Conservation (phyloP, 768 basidiomycete species). For the Suillus luteus region DNA sequence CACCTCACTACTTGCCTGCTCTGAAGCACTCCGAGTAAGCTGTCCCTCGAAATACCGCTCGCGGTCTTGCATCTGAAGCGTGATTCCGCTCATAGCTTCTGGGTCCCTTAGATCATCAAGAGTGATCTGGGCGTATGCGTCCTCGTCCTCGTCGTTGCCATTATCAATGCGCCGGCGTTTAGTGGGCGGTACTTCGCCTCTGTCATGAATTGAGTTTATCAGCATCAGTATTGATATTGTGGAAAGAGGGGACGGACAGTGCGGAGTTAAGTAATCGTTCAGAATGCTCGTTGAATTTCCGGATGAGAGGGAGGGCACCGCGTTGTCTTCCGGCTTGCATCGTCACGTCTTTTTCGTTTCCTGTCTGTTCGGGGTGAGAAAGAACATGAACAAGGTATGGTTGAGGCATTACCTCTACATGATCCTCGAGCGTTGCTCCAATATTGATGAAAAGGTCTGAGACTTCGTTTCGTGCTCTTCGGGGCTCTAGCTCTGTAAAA, state of each 20-base stretch:
- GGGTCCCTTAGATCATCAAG: conserved; percentile 82
- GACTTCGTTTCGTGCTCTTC: conserved; percentile 59
- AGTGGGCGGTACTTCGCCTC: conserved; percentile 55
- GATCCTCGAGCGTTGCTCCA: conserved; percentile 88
- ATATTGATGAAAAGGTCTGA: conserved; percentile 84
- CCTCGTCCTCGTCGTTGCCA: conserved; percentile 42
- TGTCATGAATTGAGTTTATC: conserved; percentile 24
- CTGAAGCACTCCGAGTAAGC: conserved; percentile 35
- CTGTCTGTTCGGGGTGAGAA: conserved; percentile 55
- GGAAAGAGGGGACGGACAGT: conserved; percentile 46
- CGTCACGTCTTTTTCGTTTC: conserved; percentile 87
- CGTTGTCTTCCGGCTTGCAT: conserved; percentile 95
- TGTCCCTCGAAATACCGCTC: conserved; percentile 81
- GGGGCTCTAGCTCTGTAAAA: conserved; percentile 72
- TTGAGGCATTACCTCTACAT: conserved; percentile 63
- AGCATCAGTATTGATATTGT: neutral
- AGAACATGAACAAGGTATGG: conserved; percentile 4
- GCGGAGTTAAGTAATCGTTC: conserved; percentile 84
- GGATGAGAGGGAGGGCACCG: conserved; percentile 86
- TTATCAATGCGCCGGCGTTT: conserved; percentile 61
- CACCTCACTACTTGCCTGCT: conserved; percentile 35
- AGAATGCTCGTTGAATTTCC: conserved; percentile 98
- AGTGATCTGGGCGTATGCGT: conserved; percentile 63
- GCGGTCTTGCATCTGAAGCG: conserved; percentile 85
- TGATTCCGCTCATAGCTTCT: conserved; percentile 64